phyloP scores from a whole-genome alignment of 2,329 filamentous ascomycete species.

The Blumeria hordei region DNA sequence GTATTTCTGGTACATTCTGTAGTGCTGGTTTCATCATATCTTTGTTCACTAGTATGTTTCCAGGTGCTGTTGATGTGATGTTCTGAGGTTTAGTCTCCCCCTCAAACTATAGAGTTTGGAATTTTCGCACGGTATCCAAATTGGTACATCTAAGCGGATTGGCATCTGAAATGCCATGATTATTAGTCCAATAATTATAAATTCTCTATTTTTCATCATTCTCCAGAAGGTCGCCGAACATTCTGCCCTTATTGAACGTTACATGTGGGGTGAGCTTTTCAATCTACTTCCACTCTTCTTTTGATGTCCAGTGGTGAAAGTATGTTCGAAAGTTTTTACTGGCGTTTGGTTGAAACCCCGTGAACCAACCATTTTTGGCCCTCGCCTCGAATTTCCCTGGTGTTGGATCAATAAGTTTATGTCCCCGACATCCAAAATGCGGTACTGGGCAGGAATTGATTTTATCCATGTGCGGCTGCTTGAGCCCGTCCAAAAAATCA shows the following conservation, averaged over 20 bases:
- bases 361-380: neutral
- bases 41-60: too few species aligned
- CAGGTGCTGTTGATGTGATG: too few species aligned
- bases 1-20: too few species aligned
- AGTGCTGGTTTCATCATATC: too few species aligned
- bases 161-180: neutral
- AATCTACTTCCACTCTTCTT: neutral
- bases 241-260: neutral
- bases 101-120: too few species aligned
- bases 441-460: neutral
- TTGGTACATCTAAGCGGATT: too few species aligned
- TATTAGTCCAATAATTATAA: neutral
- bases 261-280: neutral
- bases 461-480: neutral
- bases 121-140: too few species aligned
- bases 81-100: too few species aligned
- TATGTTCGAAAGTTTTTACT: neutral
- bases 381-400: neutral
- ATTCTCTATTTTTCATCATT: neutral
- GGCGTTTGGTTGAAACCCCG: neutral
- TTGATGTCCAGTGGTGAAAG: neutral
- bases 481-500: neutral
- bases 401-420: neutral
- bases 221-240: neutral
- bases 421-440: neutral